These are phyloP conservation scores for Fusarium sp. DNA, from an alignment of 2,329 filamentous ascomycete genomes.

Conservation along the genomic window DNA sequence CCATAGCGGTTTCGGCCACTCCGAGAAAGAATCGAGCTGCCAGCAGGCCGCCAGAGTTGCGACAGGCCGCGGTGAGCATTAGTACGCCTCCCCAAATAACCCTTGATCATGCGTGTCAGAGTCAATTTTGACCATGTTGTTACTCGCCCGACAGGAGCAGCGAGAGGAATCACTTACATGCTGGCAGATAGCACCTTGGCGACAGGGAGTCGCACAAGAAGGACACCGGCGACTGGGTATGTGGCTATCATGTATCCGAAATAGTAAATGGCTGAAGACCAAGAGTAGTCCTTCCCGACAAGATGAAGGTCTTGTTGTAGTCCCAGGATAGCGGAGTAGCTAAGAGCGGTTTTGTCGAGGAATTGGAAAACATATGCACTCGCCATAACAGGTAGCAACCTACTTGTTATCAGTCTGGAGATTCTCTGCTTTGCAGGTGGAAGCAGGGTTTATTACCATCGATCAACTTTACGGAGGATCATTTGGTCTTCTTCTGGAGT, in stretches of 20 bases:
- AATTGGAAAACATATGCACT: constrained; percentile 73
- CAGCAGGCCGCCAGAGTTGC: constrained; percentile 50
- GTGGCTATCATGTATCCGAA: constrained; percentile 63
- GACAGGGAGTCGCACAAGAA: constrained; percentile 48
- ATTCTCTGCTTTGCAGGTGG: too few species aligned
- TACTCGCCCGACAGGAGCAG: not conserved
- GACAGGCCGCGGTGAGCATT: constrained; percentile 59
- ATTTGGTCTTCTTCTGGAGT: constrained; percentile 12
- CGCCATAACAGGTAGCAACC: constrained; percentile 68
- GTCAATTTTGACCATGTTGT: too few species aligned
- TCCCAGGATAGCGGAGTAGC: constrained; percentile 66
- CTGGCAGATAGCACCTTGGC: constrained; percentile 47
- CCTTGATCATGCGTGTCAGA: constrained; percentile 8
- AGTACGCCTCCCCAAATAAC: constrained; percentile 58
- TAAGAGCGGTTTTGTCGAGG: constrained; percentile 71
- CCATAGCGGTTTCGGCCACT: constrained; percentile 51
- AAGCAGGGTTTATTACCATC: constrained; percentile 4
- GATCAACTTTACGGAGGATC: constrained; percentile 16
- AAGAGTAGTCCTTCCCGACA: constrained; percentile 66
- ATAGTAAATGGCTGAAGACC: constrained; percentile 67
- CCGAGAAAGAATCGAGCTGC: constrained; percentile 54
- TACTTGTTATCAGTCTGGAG: constrained; percentile 29
- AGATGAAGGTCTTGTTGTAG: constrained; percentile 63
- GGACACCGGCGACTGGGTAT: constrained; percentile 44
- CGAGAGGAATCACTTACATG: constrained; percentile 19